Base-by-base conservation (phyloP, 768 basidiomycete species). In the Hirschioporus abietinus region DNA sequence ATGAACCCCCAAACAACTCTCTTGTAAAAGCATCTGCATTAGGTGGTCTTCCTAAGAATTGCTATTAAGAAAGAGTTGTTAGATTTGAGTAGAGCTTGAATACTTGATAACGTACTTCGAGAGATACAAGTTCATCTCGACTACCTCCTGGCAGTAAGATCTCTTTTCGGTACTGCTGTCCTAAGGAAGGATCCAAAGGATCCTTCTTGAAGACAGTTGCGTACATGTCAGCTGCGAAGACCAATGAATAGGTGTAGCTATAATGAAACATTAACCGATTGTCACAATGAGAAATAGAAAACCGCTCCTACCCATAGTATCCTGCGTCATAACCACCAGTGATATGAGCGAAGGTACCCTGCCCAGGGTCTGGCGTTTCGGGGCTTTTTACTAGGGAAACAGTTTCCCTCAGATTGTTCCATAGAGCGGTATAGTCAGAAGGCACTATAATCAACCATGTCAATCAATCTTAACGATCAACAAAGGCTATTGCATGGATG, bases 161-260 rank as follows among this genome's bases (percentile, higher is more conserved):
- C 75, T 87, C 87, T 67, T 90, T 83, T 1, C 92, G 84, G 74
- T 95, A 96, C 26, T 76, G 78, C 68, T 82, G 79, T 3, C 93
- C 92, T 18, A 85, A 84, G 25, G 75, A 78, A 0, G 90, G 86
- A 72, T 89, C 86, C 66, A 95, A 80, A 23, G 92, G 92, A 71
- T 91, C 89, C 34, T 81, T 79, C 72, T 91, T 88, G 80, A 95
- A 95, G n/a, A 95, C 84, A 1, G 91, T 89, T 26, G 84, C 76
- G 68, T 84, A 87, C 84, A 85, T 86, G 76, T 87, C 86, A 34
- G 81, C 75, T 0, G 84, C 82, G 71, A 86, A 86, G 34, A 84
- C 83, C 20, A 91, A 82, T 18, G 89, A 91, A 70, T 92, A 95
- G 1, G 87, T 89, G 77, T 82, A 83, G 20, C 80, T 78, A 67